These are phyloP conservation scores for Pythium myriotylum DNA, from an alignment of 352 stramenopile species.

Conservation along the genomic window DNA sequence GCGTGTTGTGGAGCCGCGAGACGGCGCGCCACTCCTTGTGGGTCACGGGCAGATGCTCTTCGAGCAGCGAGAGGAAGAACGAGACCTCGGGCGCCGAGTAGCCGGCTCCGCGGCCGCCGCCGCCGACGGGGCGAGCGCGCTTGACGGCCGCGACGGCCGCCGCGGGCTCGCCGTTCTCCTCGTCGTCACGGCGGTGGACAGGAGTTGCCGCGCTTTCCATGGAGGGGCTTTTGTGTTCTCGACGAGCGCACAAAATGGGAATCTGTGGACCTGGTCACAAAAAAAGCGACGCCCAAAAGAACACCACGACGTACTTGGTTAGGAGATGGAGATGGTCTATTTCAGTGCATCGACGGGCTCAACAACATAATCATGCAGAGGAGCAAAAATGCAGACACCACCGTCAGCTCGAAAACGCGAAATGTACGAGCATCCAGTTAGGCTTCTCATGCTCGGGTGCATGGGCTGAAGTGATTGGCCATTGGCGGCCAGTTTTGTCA, in stretches of 20 bases:
- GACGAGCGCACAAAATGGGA: conserved; percentile 5
- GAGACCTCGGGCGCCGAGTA: conserved; percentile 25
- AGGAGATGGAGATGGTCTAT: too few relatives aligned
- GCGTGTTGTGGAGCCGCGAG: conserved; percentile 23
- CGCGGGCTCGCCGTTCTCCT: neutral
- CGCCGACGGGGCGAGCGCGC: conserved; percentile 3
- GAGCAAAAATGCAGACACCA: too few relatives aligned
- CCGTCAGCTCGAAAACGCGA: too few relatives aligned
- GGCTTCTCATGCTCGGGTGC: too few relatives aligned
- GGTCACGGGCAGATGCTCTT: conserved; percentile 23
- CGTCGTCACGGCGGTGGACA: conserved; percentile 12
- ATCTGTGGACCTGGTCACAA: conserved; percentile 10
- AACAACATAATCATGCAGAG: too few relatives aligned
- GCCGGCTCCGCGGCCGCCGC: conserved; percentile 20
- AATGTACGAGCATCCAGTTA: too few relatives aligned
- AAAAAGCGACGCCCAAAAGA: conserved; percentile 15
- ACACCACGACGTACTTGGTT: too few relatives aligned
- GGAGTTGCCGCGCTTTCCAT: conserved; percentile 24
- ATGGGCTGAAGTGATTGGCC: too few relatives aligned
- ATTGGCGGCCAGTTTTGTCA: too few relatives aligned
- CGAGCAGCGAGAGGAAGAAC: conserved; percentile 24
- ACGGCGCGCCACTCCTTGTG: conserved; percentile 23
- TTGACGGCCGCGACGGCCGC: conserved; percentile 5
- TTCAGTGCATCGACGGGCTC: too few relatives aligned
- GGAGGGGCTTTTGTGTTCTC: conserved; percentile 14